Evolutionary conservation across 768 basidiomycete species (phyloP).

Genomic region (Kwoniella sp.): DNA sequence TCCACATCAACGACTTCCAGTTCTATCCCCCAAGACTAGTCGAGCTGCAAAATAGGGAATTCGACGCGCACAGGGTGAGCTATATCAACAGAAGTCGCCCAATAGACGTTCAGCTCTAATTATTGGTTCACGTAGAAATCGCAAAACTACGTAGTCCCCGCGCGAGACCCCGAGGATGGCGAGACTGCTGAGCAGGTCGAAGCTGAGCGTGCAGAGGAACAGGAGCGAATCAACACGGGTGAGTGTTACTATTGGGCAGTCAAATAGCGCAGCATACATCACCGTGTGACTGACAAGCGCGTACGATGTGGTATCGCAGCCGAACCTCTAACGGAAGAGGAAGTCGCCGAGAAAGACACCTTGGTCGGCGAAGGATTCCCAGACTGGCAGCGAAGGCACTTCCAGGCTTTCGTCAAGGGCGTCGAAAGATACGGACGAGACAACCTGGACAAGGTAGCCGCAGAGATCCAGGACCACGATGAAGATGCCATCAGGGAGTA

Average conservation of each 20-base stretch:
- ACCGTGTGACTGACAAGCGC: background rate
- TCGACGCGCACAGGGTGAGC: conserved; percentile 55
- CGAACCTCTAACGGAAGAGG: conserved; percentile 86
- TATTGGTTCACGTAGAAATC: conserved; percentile 40
- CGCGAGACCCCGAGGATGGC: conserved; percentile 68
- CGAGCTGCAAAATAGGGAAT: conserved; percentile 82
- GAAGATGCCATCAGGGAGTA: conserved; percentile 77
- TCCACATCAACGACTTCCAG: conserved; percentile 88
- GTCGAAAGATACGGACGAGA: conserved; percentile 76
- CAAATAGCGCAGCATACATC: background rate
- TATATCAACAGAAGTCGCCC: too few relatives aligned
- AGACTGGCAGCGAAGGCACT: conserved; percentile 90
- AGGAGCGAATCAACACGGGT: conserved; percentile 87
- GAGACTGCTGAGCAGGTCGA: conserved; percentile 84
- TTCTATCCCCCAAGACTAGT: conserved; percentile 84
- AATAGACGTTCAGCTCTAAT: background rate
- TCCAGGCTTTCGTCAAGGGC: conserved; percentile 83
- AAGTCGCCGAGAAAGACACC: conserved; percentile 76
- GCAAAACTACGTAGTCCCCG: conserved; percentile 57
- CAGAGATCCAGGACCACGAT: conserved; percentile 78
- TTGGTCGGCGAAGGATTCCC: conserved; percentile 78
- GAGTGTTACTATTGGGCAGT: too few relatives aligned
- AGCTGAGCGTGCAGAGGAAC: conserved; percentile 74
- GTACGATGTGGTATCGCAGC: conserved; percentile 62
- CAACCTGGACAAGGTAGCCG: conserved; percentile 63